A percentile compares a stretch with the other conserved stretches of the same genome.
These are phyloP conservation scores for Paragyromitra xinjiangensis DNA, from an alignment of 495 filamentous ascomycete species.

Conservation along the genomic window DNA sequence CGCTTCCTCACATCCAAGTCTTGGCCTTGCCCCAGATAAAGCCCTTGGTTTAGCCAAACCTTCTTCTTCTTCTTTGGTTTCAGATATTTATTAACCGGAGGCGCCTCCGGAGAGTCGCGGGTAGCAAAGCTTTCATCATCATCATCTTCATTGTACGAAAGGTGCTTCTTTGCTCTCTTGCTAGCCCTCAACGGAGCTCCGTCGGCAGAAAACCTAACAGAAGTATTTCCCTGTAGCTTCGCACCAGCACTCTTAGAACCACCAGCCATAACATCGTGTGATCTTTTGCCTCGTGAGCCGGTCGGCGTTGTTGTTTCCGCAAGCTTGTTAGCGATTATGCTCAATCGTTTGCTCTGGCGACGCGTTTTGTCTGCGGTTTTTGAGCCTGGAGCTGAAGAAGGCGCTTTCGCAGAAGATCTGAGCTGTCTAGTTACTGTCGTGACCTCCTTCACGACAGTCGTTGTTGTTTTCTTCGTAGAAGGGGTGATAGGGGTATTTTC, in stretches of 20 bases:
- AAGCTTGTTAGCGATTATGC: conserved; percentile 44
- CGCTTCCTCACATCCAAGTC: conserved; percentile 68
- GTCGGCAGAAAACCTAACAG: conserved; percentile 24
- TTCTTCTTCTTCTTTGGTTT: conserved; percentile 66
- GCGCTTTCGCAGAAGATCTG: conserved; percentile 39
- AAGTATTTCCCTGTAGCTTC: conserved; percentile 50
- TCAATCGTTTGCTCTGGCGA: conserved; percentile 52
- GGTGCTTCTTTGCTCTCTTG: conserved; percentile 64
- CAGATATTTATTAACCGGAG: conserved; percentile 30
- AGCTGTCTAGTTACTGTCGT: conserved; percentile 42
- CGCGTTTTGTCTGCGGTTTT: conserved; percentile 47
- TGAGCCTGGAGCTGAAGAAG: conserved; percentile 38
- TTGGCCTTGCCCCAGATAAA: conserved; percentile 87
- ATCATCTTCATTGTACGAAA: conserved; percentile 61
- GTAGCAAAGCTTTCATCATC: conserved; percentile 59
- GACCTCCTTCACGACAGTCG: conserved; percentile 32
- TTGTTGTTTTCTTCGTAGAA: conserved; percentile 35
- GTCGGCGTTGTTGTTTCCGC: conserved; percentile 39
- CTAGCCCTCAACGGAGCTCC: conserved; percentile 42
- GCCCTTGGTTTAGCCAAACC: conserved; percentile 78
- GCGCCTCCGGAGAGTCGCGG: conserved; percentile 58
- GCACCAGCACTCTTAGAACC: conserved; percentile 56
- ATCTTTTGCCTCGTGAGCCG: conserved; percentile 50
- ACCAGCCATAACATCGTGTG: conserved; percentile 52
- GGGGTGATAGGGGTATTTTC: conserved; percentile 40